Percentiles rank a stretch among this genome's conserved stretches.
Conservation (phyloP, 2,329 filamentous ascomycete species). For the Rugonectria rugulosa region DNA sequence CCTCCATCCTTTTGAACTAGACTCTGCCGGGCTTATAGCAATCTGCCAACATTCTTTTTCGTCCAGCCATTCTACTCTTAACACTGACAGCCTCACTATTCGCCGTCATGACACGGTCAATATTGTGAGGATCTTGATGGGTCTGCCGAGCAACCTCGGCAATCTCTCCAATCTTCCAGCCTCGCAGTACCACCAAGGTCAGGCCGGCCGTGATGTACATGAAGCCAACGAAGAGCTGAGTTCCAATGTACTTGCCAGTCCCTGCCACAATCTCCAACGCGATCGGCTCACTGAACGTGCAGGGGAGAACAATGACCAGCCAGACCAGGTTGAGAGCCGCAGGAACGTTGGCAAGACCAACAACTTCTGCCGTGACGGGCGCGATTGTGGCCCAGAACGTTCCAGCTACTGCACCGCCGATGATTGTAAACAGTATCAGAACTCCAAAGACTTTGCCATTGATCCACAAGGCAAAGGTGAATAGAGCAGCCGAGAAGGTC, state of each 20-base stretch:
- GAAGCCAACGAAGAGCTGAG: constrained; percentile 66
- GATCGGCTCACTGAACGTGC: constrained; percentile 73
- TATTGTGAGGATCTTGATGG: constrained; percentile 40
- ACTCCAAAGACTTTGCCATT: constrained; percentile 70
- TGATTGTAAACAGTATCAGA: constrained; percentile 73
- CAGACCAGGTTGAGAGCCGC: constrained; percentile 74
- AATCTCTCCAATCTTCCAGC: constrained; percentile 49
- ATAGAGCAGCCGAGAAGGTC: constrained; percentile 69
- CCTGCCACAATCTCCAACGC: constrained; percentile 60
- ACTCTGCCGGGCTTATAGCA: constrained; percentile 41
- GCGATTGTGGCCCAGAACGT: constrained; percentile 75
- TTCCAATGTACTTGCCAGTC: constrained; percentile 57
- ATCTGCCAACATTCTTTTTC: constrained; percentile 43
- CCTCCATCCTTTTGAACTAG: constrained; percentile 18
- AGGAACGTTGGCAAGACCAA: constrained; percentile 73
- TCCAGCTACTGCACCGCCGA: constrained; percentile 75
- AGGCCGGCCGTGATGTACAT: constrained; percentile 62
- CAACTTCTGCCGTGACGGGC: constrained; percentile 76
- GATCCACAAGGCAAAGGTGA: constrained; percentile 76
- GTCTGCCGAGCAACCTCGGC: constrained; percentile 42
- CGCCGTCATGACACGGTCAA: constrained; percentile 42
- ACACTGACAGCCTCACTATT: constrained; percentile 41
- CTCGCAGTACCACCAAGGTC: constrained; percentile 44
- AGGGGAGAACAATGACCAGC: constrained; percentile 74
- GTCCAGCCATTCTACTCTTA: constrained; percentile 40